These are phyloP conservation scores for Verticillium nubilum DNA, from an alignment of 2,329 filamentous ascomycete genomes.

Conservation along the genomic window DNA sequence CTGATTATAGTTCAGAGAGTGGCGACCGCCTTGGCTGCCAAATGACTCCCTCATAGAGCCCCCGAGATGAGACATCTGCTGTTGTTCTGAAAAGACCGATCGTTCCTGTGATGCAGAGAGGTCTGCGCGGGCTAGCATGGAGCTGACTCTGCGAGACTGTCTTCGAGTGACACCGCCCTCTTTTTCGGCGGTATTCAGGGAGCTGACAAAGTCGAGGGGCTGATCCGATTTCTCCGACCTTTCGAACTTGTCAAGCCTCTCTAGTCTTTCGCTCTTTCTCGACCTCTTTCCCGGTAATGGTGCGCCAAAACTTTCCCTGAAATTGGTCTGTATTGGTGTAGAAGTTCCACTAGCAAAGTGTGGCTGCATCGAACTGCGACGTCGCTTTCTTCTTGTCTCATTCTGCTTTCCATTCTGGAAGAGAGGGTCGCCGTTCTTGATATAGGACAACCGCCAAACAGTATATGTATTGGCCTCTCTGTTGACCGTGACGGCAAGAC, in stretches of 20 bases:
- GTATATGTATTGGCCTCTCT: constrained; percentile 70
- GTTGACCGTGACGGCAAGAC: constrained; percentile 78
- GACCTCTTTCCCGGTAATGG: constrained; percentile 47
- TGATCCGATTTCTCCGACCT: constrained; percentile 32
- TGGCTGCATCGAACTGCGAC: constrained; percentile 61
- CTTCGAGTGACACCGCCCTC: constrained; percentile 48
- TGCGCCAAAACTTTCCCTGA: constrained; percentile 72
- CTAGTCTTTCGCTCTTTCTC: constrained; percentile 45
- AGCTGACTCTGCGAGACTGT: constrained; percentile 78
- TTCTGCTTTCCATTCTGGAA: constrained; percentile 35
- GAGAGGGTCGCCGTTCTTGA: constrained; percentile 59
- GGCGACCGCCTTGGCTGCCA: constrained; percentile 55
- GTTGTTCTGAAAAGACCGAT: constrained; percentile 69
- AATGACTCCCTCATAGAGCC: constrained; percentile 67
- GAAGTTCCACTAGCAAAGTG: constrained; percentile 67
- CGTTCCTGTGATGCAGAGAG: constrained; percentile 80
- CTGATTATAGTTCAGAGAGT: constrained; percentile 37
- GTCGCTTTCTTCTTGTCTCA: constrained; percentile 36
- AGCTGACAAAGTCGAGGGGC: constrained; percentile 58
- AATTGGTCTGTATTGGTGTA: constrained; percentile 66
- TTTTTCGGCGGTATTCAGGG: constrained; percentile 66
- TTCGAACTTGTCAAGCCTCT: constrained; percentile 29
- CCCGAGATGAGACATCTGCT: constrained; percentile 30
- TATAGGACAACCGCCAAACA: constrained; percentile 78
- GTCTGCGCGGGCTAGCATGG: constrained; percentile 80